Base-by-base conservation (phyloP, 129 eudicot genomes). In the Oenanthe sinensis region DNA sequence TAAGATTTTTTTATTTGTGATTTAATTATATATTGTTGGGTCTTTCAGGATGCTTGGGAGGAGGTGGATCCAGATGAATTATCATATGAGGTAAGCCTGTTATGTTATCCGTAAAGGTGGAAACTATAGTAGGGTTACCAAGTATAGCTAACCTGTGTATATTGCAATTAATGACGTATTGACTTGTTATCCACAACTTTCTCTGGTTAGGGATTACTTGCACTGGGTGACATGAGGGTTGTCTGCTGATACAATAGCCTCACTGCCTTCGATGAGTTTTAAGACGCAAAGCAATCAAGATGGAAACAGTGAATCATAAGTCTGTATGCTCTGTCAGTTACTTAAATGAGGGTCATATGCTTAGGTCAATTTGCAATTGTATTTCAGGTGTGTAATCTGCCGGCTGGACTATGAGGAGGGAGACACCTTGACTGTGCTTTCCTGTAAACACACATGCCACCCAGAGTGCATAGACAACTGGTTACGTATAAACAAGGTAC, bases 31-130 rank as follows among this genome's bases (percentile, higher is more conserved):
- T 22, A 40, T 40, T n/a, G n/a, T 49, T 75, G 75, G 48, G 17
- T 75, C 40, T 81, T 84, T 68, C 88, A 94, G 98, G 98, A 90
- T 84, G 78, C 93, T 26, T 94, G 96, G 96, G 93, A 85, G 76
- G 98, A 91, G 78, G 96, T 91, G 74, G 98, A 94, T 79, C 97
- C n/a, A n/a, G n/a, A n/a, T n/a, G n/a, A n/a, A n/a, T n/a, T n/a
- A n/a, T n/a, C n/a, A n/a, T n/a, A n/a, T 52, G 98, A 94, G 97
- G 98, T 94, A 88, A 76, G 60, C 71, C 71, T 16, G 46, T 36
- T 22, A 22, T 63, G 17, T n/a, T 70, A 44, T 52, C 10, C 76
- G 17, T n/a, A n/a, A n/a, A n/a, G n/a, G n/a, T n/a, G n/a, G 60
- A 80, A 26, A 19, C 44, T 71, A n/a, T 36, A 43, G 68, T 63